Evolutionary conservation across 257 asterid species (phyloP).

Genomic region (Parsonsia alboflavescens): DNA sequence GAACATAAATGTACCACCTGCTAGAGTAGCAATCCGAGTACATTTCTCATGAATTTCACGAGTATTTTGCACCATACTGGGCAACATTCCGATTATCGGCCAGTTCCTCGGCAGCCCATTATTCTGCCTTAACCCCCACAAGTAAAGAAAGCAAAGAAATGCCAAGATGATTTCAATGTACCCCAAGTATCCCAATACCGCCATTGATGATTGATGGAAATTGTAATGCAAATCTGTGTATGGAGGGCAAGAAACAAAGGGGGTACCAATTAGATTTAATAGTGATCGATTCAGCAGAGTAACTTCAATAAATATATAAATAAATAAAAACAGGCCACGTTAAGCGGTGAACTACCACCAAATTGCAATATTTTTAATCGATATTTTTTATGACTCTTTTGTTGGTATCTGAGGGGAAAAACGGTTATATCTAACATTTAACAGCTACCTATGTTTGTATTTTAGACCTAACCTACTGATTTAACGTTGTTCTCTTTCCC

Average conservation of each 20-base stretch:
- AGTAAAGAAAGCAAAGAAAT: slow-evolving; percentile 26
- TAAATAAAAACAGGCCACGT: too few relatives aligned
- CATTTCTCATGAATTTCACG: slow-evolving; percentile 39
- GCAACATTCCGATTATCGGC: slow-evolving; percentile 56
- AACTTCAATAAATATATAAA: too few relatives aligned
- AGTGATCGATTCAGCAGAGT: too few relatives aligned
- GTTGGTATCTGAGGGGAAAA: background rate
- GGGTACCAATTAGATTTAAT: background rate
- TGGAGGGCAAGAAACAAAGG: background rate
- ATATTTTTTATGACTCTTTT: background rate
- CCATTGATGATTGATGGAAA: background rate
- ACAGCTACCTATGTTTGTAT: background rate
- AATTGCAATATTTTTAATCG: background rate
- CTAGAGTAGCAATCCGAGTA: slow-evolving; percentile 16
- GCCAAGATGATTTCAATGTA: slow-evolving; percentile 30
- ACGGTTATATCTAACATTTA: background rate
- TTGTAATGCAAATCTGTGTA: background rate
- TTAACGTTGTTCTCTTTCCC: background rate
- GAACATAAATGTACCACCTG: slow-evolving; percentile 40
- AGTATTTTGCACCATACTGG: slow-evolving; percentile 28
- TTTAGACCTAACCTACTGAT: background rate
- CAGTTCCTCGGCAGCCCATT: slow-evolving; percentile 33
- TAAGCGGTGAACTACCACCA: slow-evolving; percentile 16
- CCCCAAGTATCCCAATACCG: slow-evolving; percentile 4
- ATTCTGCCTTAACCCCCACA: slow-evolving; percentile 35